These are phyloP conservation scores for Phytophthora hibernalis DNA, from an alignment of 352 stramenopile species.

Conservation along the genomic window DNA sequence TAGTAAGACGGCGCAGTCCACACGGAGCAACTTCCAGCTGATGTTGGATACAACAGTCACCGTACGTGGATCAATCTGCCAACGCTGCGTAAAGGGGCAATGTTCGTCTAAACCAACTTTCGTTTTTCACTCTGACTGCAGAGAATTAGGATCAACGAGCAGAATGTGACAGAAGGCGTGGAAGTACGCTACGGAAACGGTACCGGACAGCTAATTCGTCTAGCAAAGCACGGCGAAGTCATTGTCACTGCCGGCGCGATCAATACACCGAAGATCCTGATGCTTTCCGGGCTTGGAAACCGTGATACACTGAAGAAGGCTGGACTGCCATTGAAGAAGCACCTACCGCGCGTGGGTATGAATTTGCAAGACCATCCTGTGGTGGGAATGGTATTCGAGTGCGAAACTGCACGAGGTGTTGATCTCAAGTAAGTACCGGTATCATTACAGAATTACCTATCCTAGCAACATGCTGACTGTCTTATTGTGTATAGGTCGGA, in stretches of 20 bases:
- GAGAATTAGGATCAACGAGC: constrained; percentile 63
- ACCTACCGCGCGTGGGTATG: constrained; percentile 81
- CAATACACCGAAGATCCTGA: constrained; percentile 88
- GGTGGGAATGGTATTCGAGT: constrained; percentile 77
- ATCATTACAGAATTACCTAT: too few relatives aligned
- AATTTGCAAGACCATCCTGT: constrained; percentile 92
- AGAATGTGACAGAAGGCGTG: constrained; percentile 46
- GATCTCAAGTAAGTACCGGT: constrained; percentile 57
- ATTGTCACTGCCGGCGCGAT: constrained; percentile 87
- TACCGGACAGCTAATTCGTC: constrained; percentile 43
- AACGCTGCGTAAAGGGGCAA: too few relatives aligned
- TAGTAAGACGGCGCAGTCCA: constrained; percentile 33
- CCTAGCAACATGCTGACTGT: neutral
- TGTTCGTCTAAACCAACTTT: neutral
- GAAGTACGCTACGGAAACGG: constrained; percentile 52
- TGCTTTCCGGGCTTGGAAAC: constrained; percentile 69
- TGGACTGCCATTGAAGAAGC: constrained; percentile 63
- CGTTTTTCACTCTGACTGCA: constrained; percentile 8
- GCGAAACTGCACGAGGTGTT: constrained; percentile 31
- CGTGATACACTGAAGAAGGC: constrained; percentile 48
- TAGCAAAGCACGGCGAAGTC: constrained; percentile 52
- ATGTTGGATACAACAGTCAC: constrained; percentile 66
- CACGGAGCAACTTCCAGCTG: constrained; percentile 55
- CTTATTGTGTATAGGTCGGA: constrained; percentile 42
- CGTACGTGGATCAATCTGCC: constrained; percentile 38